Percentiles rank a stretch among this genome's conserved stretches.
phyloP scores from a whole-genome alignment of 306 rosid species.

The Prunus mume region DNA sequence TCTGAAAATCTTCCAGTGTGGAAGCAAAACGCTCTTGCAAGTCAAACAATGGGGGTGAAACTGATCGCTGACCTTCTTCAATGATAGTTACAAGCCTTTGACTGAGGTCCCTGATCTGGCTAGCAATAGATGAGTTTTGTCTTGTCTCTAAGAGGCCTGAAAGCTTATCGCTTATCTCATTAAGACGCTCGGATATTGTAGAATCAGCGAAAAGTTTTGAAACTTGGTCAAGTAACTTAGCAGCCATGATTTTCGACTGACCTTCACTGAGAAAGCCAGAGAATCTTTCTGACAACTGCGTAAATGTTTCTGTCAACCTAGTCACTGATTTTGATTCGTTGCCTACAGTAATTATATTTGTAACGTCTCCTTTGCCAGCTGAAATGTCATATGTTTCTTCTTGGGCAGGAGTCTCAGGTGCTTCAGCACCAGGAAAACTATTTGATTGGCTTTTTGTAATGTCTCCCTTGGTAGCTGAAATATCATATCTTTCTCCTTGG shows the following conservation, averaged over 20 bases:
- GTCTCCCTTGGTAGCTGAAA: constrained; percentile 14
- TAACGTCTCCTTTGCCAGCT: constrained; percentile 36
- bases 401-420: constrained; percentile 37
- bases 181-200: constrained; percentile 64
- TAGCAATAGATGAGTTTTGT: constrained; percentile 60
- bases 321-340: constrained; percentile 72
- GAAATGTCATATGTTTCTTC: constrained; percentile 27
- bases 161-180: constrained; percentile 67
- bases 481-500: constrained; percentile 38
- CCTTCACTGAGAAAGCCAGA: constrained; percentile 91
- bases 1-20: constrained; percentile 89
- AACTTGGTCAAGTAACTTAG: constrained; percentile 75
- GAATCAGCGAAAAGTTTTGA: constrained; percentile 81
- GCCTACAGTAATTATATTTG: constrained; percentile 55
- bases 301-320: constrained; percentile 66
- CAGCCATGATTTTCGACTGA: constrained; percentile 68
- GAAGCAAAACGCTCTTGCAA: constrained; percentile 80
- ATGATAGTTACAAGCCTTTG: constrained; percentile 75
- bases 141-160: constrained; percentile 64
- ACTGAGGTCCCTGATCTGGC: constrained; percentile 83
- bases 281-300: constrained; percentile 68
- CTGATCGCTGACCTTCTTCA: constrained; percentile 88
- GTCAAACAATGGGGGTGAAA: constrained; percentile 81
- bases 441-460: constrained; percentile 35
- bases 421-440: constrained; percentile 26